Evolutionary conservation across 1,284 basidiomycete genomes (phyloP).

Genomic region (Stygiomarasmius scandens): DNA sequence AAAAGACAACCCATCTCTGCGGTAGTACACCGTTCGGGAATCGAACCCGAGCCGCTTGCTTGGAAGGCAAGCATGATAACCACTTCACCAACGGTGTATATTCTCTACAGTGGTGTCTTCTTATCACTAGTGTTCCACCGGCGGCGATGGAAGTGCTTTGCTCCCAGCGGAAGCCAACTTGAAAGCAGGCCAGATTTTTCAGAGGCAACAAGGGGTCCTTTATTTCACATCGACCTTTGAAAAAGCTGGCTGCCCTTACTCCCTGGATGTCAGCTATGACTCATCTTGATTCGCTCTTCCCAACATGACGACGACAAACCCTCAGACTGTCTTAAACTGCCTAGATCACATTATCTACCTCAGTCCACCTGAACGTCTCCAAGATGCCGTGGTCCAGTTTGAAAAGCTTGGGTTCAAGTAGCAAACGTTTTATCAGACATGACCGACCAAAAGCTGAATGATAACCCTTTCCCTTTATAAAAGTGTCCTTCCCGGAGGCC

Average conservation of each 20-base stretch:
- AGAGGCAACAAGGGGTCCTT: too few relatives aligned
- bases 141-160: too few relatives aligned
- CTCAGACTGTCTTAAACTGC: conserved; percentile 25
- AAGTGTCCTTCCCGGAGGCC: conserved; percentile 66
- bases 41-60: conserved; percentile 5
- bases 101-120: too few relatives aligned
- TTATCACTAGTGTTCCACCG: too few relatives aligned
- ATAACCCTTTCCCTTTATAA: not conserved
- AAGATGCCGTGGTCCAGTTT: conserved; percentile 54
- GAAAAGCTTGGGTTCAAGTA: conserved; percentile 67
- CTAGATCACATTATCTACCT: conserved; percentile 73
- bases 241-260: too few relatives aligned
- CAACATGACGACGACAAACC: too few relatives aligned
- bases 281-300: too few relatives aligned
- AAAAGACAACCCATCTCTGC: too few relatives aligned
- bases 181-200: too few relatives aligned
- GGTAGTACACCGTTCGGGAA: conserved; percentile 5
- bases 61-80: conserved; percentile 88
- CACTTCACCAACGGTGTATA: conserved; percentile 80
- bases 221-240: too few relatives aligned
- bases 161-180: too few relatives aligned
- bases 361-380: conserved; percentile 60
- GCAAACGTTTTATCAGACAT: not conserved
- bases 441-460: not conserved
- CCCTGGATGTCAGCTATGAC: too few relatives aligned